Base-by-base conservation (phyloP, 225 moss, liverwort and hornwort species). In the Physcomitrellopsis africana region DNA sequence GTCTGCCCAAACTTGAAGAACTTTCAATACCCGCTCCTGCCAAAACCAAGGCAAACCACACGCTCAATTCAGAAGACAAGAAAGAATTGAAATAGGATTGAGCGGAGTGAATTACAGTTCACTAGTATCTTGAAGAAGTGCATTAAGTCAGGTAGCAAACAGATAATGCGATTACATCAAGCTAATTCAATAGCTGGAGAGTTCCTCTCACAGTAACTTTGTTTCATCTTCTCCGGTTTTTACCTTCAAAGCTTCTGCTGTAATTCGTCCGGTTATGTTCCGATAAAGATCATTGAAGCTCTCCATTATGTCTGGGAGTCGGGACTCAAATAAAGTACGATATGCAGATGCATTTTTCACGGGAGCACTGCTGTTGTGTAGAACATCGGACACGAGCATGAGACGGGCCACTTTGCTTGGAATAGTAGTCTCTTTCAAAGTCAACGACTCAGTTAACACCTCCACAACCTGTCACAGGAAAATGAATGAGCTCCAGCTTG, bases 201-300 rank as follows among this genome's bases (percentile, higher is more conserved):
- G 46, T 29, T 65, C 74, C 27, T 44, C 20, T 14, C 19, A 46
- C 10, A 5, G 47, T 20, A 66, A 8, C 1, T 19, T 26, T 3
- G 18, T 29, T 57, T 57, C 46, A 20, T 18, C 57, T 32, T 32
- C 57, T 27, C 32, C 29, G 46, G 32, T 19, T 54, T 27, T 47
- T 62, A 93, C 92, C 91, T 94, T 94, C 67, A 94, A 81, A 65
- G 93, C 93, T 85, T 94, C 93, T 68, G 93, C 91, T 69, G 93
- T 94, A 44, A 94, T 91, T 29, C 93, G 81, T 20, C 93, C 93
- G 17, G 91, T 91, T 24, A 94, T 88, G 37, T 85, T 91, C 45
- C 85, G 86, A 66, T 91, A 91, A 10, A 94, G 83, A 52, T 94
- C 93, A 80, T 94, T 94, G 64, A 94, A 94, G 68, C 93, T 94